Evolutionary conservation across 208 protist species (phyloP).

Genomic region (Leishmania martiniquensis): DNA sequence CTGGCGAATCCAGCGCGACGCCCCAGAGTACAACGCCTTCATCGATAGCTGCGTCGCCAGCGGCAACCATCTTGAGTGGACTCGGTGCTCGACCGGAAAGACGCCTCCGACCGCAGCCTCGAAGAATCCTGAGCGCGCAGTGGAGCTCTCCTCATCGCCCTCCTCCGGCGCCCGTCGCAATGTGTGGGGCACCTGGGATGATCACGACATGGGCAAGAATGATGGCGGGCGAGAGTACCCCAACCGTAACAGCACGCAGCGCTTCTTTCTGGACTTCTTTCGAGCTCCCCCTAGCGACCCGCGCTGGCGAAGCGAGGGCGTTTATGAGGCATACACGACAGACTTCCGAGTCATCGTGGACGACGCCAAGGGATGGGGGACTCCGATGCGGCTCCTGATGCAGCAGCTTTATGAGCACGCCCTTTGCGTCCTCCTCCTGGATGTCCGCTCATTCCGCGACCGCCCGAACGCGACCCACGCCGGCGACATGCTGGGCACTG

Average conservation of each 20-base stretch:
- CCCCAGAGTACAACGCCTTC: constrained; percentile 66
- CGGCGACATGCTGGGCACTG: constrained; percentile 79
- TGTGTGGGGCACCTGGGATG: constrained; percentile 86
- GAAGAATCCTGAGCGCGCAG: neutral
- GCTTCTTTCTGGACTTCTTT: constrained; percentile 83
- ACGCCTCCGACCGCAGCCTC: neutral
- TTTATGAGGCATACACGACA: constrained; percentile 66
- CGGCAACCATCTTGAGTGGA: neutral
- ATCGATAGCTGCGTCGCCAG: constrained; percentile 47
- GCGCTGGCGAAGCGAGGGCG: constrained; percentile 60
- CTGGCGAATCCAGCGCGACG: constrained; percentile 59
- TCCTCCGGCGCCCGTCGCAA: constrained; percentile 10
- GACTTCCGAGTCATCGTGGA: constrained; percentile 45
- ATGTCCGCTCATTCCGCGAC: constrained; percentile 84
- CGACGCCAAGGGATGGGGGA: constrained; percentile 19
- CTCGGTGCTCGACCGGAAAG: neutral
- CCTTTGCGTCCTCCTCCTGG: constrained; percentile 76
- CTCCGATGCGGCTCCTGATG: constrained; percentile 17
- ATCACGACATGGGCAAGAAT: constrained; percentile 92
- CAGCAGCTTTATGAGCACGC: constrained; percentile 51
- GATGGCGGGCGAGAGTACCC: constrained; percentile 77
- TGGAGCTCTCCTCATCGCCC: neutral
- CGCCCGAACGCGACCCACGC: constrained; percentile 41
- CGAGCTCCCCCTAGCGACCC: constrained; percentile 36
- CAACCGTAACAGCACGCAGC: constrained; percentile 57